A percentile compares a stretch with the other conserved stretches of the same genome.
Conservation (phyloP, 768 basidiomycete genomes). For the Boletus edulis region DNA sequence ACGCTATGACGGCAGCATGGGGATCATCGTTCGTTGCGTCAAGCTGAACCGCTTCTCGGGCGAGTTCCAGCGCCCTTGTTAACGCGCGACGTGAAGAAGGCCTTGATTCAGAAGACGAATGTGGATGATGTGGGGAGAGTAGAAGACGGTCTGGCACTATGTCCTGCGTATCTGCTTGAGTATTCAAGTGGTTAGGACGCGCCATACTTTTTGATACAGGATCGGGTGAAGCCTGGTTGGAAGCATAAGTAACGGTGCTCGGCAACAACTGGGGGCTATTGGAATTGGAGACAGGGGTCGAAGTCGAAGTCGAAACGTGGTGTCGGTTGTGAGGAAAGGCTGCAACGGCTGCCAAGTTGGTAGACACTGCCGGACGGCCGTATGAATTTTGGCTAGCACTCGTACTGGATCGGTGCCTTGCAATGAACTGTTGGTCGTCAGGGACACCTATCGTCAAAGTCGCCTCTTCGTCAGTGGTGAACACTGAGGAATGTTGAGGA, state of each 20-base stretch:
- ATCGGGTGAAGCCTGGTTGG: constrained; percentile 52
- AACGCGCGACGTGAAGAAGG: constrained; percentile 82
- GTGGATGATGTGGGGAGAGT: constrained; percentile 44
- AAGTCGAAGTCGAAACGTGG: constrained; percentile 27
- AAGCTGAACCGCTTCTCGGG: constrained; percentile 85
- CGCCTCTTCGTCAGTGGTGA: constrained; percentile 19
- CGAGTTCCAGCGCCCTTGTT: constrained; percentile 82
- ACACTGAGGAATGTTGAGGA: constrained; percentile 36
- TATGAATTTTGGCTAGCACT: constrained; percentile 31
- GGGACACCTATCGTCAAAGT: constrained; percentile 21
- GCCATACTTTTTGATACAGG: constrained; percentile 55
- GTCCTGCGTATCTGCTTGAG: constrained; percentile 35
- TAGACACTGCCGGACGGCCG: constrained; percentile 39
- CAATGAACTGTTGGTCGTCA: constrained; percentile 29
- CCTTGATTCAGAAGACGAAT: constrained; percentile 44
- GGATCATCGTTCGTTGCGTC: constrained; percentile 89
- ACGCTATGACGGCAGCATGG: constrained; percentile 84
- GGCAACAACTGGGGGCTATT: constrained; percentile 28
- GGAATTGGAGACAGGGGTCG: constrained; percentile 22
- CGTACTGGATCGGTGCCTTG: constrained; percentile 37
- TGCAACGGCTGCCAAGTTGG: constrained; percentile 56
- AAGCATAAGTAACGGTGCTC: constrained; percentile 28
- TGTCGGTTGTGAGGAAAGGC: constrained; percentile 57
- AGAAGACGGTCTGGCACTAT: constrained; percentile 42
- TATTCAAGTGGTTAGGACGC: constrained; percentile 22